Base-by-base conservation (phyloP, 768 basidiomycete species). In the Amanita pallidorosea region DNA sequence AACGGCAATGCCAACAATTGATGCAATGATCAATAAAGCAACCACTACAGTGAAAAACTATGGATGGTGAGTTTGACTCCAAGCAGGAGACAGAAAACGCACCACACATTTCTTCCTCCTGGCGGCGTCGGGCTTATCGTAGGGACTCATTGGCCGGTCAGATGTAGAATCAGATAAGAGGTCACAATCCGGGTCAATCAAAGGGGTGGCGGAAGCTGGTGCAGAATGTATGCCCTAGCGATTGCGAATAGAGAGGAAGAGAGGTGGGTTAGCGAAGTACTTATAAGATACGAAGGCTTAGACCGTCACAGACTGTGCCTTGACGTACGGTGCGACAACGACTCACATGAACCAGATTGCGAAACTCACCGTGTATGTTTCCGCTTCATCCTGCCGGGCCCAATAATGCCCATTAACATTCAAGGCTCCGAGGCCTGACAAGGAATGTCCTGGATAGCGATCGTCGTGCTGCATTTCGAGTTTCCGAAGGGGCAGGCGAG, bases 1-100 rank as follows among this genome's bases (percentile, higher is more conserved):
- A 40, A 81, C 72, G 29, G 72, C 83, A 34, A 74, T 71, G 13
- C 70, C 76, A 35, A 79, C 70, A 49, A 67, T 63, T 22, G 75
- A 62, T n/a, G 83, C 56, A 23, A 43, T 12, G n/a, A 52, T 36
- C 31, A 52, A 17, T 5, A 38, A 5, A 18, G 44, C 35, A 17
- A 52, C 13, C 7, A 45, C 5, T 15, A 29, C 29, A 29, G 42
- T 36, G 25, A 45, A 52, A 3, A 23, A 22, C 33, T 44, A 25
- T 20, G 9, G 25, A 43, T 11, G 25, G 27, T 33, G 11, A 44
- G 41, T n/a, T 37, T 29, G 25, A 42, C 34, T 40, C 17, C 15
- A 36, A 31, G 22, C 22, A 45, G 17, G 23, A 25, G 9, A 46
- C 18, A 9, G 9, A 35, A 42, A 20, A 22, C 59, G 1, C 36